Evolutionary conservation across 2,329 filamentous ascomycete genomes (phyloP), one percentile per base, ranked within the genome.

Genomic region (Aspergillus clavatus): DNA sequence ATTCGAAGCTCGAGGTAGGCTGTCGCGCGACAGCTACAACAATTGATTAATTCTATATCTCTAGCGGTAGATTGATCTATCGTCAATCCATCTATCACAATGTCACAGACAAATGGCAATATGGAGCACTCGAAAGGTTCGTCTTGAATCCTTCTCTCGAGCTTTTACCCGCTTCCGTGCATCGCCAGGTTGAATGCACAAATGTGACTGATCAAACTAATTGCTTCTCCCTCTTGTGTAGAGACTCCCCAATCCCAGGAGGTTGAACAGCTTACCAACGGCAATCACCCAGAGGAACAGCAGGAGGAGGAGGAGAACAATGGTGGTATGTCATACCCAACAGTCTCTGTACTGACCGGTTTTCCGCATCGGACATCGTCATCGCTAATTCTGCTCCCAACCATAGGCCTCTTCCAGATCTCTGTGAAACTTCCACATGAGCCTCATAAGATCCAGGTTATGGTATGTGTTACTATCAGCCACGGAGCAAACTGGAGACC

Each of bases 341-440:
- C 10, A 22, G 29, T 24, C 10, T 8, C 26, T 16, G 31, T 12
- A 6, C 11, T 35, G 1, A 21, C 10, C 35, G 21, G n/a, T 44
- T 37, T 45, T 46, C 40, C 16, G 16, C 8, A 19, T 35, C 11
- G 31, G 31, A 18, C 3, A 19, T 19, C 18, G 16, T 35, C 31
- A 21, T 35, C 16, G 16, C 31, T 35, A 18, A 35, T n/a, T n/a
- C n/a, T n/a, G n/a, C 31, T 5, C 7, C 31, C 6, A 35, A 10
- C 18, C 10, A 42, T 33, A 75, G 75, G 72, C 59, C 76, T 84
- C 58, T 84, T 84, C 70, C 78, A 82, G 65, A 75, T 96, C 61
- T 86, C 82, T 50, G 82, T 97, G 61, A 81, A 86, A 67, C 80
- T 96, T 47, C 91, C 91, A 44, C 85, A 90, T 64, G 80, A 83